Evolutionary conservation across 768 basidiomycete species (phyloP), one percentile per base, ranked within the genome.

Genomic region (Boletus insuetus): DNA sequence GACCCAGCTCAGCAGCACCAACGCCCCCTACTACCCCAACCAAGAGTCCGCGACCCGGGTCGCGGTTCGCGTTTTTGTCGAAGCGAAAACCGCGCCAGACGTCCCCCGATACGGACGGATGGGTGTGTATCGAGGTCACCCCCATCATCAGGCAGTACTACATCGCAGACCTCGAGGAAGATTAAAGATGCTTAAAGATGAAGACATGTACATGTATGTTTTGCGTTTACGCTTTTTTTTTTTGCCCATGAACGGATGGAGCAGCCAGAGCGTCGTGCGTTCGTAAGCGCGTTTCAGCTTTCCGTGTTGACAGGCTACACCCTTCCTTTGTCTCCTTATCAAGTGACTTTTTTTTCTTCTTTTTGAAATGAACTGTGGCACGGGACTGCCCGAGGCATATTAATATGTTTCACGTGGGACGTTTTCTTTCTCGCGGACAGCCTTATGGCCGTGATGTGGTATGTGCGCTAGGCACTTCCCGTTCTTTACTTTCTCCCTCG

Each of bases 61-160:
- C 56, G 12, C 58, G 58, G 17, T 51, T 62, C n/a, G 7, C 63
- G 12, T 54, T 62, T 4, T 53, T 69, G 0, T 53, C 56, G 10
- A 61, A 47, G 38, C 60, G 69, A 29, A 65, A 56, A 19, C 19
- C 20, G n/a, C 65, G 54, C 24, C 54, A 38, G 38, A 17, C 55
- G 4, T 59, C 56, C 9, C 38, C 35, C 11, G 66, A 38, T 29
- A 58, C 56, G 32, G 70, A 65, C 1, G 71, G 68, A 11, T 71
- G 71, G 69, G 64, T 71, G 19, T 66, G 58, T 40, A 59, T 71
- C 51, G 69, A 73, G 5, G 48, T 73, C 26, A 66, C 58, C 7
- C 67, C 69, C 4, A 16, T 54, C 45, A 62, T 71, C 31, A 44
- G 47, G 39, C 59, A 68, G 45, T 66, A 45, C 19, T 57, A 50